Evolutionary conservation across 345 rosid species (phyloP), one percentile per base, ranked within the genome.

Genomic region (Euphorbia lathyris): DNA sequence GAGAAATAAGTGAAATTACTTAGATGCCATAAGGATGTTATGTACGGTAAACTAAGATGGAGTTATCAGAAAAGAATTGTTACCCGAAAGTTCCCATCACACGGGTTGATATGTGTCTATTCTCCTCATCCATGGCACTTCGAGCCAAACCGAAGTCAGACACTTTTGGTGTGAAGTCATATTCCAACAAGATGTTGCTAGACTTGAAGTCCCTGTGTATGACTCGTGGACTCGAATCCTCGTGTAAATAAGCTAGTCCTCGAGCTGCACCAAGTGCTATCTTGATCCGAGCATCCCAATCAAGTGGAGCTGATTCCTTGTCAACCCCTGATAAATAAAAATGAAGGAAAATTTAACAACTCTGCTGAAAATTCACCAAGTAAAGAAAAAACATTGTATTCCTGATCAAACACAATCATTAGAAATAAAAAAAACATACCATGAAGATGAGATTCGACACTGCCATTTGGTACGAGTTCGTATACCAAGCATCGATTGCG

Each of bases 11-110:
- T 11, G 29, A 23, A 71, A 9, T 53, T 19, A 32, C 58, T 68
- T 43, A 42, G 30, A 73, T 48, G 22, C 32, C 17, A 22, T 45
- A 32, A n/a, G 9, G 19, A 17, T 59, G 12, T 20, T 42, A 19
- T 67, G 63, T 51, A 3, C 47, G 59, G 40, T 59, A 20, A 16
- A 70, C 7, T 51, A 62, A 27, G 20, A 58, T 16, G 61, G 57
- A 62, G 55, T n/a, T 55, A 58, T 58, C 14, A 67, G 23, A 55
- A 38, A 17, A 32, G 57, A 66, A 58, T 63, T 63, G 79, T 36
- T 79, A 91, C 97, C 99, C 99, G 50, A 95, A 95, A 17, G 99
- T 95, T 70, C 99, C 99, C 99, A 95, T 95, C 57, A 95, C 96
- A 5, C 97, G 97, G 0, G 97, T 95, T 3, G 99, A 95, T 78